These are phyloP conservation scores for Apiotrichum sp. DNA, from an alignment of 1,284 basidiomycete genomes.

Conservation along the genomic window DNA sequence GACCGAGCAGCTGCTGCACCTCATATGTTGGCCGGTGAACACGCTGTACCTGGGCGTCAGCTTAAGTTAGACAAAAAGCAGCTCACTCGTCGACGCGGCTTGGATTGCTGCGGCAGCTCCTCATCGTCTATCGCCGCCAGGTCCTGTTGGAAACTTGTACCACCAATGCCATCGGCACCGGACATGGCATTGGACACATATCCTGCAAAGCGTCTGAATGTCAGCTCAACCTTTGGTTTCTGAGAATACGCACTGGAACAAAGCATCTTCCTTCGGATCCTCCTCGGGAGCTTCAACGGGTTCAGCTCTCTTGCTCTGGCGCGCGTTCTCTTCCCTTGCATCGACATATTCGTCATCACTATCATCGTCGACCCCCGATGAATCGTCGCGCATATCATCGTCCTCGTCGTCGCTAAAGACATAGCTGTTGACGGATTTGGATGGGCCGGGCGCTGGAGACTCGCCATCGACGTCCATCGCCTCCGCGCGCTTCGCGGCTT, in stretches of 20 bases:
- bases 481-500: background rate
- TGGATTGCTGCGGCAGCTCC: constrained; percentile 20
- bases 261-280: constrained; percentile 19
- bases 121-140: constrained; percentile 26
- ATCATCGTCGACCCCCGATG: constrained; percentile 24
- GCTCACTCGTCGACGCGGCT: constrained; percentile 5
- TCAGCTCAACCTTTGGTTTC: too few relatives aligned
- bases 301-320: background rate
- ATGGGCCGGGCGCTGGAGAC: too few relatives aligned
- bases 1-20: constrained; percentile 71
- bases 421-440: background rate
- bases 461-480: constrained; percentile 5
- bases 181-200: constrained; percentile 20
- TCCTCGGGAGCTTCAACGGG: constrained; percentile 7
- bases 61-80: too few relatives aligned
- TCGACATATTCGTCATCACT: constrained; percentile 16
- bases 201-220: constrained; percentile 30
- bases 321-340: constrained; percentile 3
- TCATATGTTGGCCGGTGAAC: constrained; percentile 69
- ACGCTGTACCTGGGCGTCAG: constrained; percentile 37
- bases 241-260: constrained; percentile 27
- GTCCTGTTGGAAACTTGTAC: constrained; percentile 22
- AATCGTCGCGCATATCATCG: constrained; percentile 12
- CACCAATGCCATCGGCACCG: constrained; percentile 11
- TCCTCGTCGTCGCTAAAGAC: background rate